phyloP scores from a whole-genome alignment of 1,284 basidiomycete species.

The Thecaphora thlaspeos region DNA sequence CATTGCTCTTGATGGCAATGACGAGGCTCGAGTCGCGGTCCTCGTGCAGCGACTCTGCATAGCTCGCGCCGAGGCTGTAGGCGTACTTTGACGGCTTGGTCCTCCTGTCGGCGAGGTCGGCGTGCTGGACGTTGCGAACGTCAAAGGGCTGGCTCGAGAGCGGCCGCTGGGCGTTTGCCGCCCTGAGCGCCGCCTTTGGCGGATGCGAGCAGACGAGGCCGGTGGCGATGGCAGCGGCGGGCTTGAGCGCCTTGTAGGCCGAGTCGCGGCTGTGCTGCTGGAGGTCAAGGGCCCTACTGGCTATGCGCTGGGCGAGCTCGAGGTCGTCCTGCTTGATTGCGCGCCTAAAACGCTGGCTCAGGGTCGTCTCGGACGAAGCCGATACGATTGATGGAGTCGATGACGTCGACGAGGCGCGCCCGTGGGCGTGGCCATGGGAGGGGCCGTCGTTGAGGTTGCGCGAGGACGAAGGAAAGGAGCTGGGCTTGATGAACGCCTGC shows the following conservation, averaged over 20 bases:
- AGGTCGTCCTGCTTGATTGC: conserved; percentile 41
- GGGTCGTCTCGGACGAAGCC: conserved; percentile 8
- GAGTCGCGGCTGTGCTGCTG: conserved; percentile 8
- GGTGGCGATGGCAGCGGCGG: not conserved
- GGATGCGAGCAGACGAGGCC: conserved; percentile 1
- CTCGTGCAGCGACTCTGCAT: conserved; percentile 8
- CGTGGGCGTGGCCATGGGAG: too few species aligned
- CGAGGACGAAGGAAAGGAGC: too few species aligned
- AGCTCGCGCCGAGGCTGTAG: conserved; percentile 14
- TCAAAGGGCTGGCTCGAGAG: conserved; percentile 27
- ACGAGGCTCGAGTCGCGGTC: conserved; percentile 24
- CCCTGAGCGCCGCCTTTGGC: conserved; percentile 16
- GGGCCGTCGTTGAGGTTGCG: not conserved
- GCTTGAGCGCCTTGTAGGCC: not conserved
- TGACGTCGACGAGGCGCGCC: not conserved
- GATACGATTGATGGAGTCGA: conserved; percentile 8
- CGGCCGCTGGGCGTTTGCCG: conserved; percentile 20
- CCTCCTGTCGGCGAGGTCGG: conserved; percentile 2
- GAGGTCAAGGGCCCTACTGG: conserved; percentile 19
- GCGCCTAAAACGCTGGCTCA: conserved; percentile 40
- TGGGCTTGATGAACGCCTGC: too few species aligned
- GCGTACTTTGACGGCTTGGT: conserved; percentile 18
- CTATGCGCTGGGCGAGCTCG: conserved; percentile 22
- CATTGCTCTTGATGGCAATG: conserved; percentile 38
- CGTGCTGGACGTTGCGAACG: conserved; percentile 25